phyloP scores from a whole-genome alignment of 2,329 filamentous ascomycete species.

The Xylariaceae sp. region DNA sequence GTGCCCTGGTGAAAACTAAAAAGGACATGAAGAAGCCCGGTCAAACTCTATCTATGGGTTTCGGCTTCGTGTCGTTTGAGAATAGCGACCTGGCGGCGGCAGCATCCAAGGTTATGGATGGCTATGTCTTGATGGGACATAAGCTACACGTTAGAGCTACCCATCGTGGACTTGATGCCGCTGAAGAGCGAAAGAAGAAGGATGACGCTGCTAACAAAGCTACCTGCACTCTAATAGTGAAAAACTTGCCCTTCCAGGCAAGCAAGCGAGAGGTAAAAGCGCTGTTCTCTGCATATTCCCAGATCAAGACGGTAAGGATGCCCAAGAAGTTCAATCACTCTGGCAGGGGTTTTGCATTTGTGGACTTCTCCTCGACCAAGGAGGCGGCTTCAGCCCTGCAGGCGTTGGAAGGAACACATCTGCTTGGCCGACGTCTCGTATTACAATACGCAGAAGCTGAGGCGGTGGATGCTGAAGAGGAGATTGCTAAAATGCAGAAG shows the following conservation, averaged over 20 bases:
- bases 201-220: slow-evolving; percentile 79
- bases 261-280: slow-evolving; percentile 86
- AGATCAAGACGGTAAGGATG: slow-evolving; percentile 85
- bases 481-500: slow-evolving; percentile 94
- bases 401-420: slow-evolving; percentile 84
- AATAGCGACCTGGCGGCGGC: slow-evolving; percentile 71
- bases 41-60: slow-evolving; percentile 91
- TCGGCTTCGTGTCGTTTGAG: slow-evolving; percentile 87
- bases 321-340: slow-evolving; percentile 91
- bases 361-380: slow-evolving; percentile 84
- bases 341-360: slow-evolving; percentile 92
- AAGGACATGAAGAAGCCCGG: slow-evolving; percentile 85
- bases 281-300: slow-evolving; percentile 77
- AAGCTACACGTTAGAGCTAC: slow-evolving; percentile 79
- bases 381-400: slow-evolving; percentile 90
- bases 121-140: slow-evolving; percentile 79
- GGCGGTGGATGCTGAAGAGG: slow-evolving; percentile 84
- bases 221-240: slow-evolving; percentile 85
- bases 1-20: slow-evolving; percentile 88
- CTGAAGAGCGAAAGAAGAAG: slow-evolving; percentile 74
- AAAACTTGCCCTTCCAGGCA: slow-evolving; percentile 95
- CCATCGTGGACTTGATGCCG: slow-evolving; percentile 80
- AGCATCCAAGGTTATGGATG: slow-evolving; percentile 81
- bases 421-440: slow-evolving; percentile 82
- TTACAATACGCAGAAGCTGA: slow-evolving; percentile 89